These are phyloP conservation scores for Schizochytrium sp. DNA, from an alignment of 108 stramenopile genomes.

Conservation along the genomic window DNA sequence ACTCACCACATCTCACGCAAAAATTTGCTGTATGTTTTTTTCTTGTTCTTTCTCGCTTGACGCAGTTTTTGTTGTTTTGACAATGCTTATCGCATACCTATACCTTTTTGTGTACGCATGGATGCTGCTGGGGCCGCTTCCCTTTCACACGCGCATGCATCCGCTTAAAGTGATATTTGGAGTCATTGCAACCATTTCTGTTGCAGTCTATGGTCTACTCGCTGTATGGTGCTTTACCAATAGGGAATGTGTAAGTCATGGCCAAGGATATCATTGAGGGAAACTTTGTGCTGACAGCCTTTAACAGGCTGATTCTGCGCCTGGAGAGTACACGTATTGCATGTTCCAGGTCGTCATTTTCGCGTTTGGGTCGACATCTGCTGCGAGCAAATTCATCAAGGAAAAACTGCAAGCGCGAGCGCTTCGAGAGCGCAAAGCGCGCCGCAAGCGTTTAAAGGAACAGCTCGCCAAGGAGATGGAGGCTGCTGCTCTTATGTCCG, in stretches of 20 bases:
- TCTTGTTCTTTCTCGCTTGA: background rate
- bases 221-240: background rate
- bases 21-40: no score
- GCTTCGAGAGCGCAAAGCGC: background rate
- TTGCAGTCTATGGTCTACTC: background rate
- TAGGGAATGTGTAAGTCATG: background rate
- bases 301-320: background rate
- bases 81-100: background rate
- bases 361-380: background rate
- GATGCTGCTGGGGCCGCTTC: background rate
- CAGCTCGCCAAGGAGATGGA: background rate
- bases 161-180: background rate
- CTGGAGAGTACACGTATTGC: background rate
- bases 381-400: background rate
- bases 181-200: background rate
- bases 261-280: background rate
- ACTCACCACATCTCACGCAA: no score
- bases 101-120: background rate
- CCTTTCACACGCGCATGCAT: background rate
- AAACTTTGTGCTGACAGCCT: background rate
- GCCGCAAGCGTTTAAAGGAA: background rate
- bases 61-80: background rate
- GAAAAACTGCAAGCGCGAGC: background rate
- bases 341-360: background rate
- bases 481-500: background rate